Evolutionary conservation across 2,329 filamentous ascomycete species (phyloP).

Genomic region (Claviceps sp.): DNA sequence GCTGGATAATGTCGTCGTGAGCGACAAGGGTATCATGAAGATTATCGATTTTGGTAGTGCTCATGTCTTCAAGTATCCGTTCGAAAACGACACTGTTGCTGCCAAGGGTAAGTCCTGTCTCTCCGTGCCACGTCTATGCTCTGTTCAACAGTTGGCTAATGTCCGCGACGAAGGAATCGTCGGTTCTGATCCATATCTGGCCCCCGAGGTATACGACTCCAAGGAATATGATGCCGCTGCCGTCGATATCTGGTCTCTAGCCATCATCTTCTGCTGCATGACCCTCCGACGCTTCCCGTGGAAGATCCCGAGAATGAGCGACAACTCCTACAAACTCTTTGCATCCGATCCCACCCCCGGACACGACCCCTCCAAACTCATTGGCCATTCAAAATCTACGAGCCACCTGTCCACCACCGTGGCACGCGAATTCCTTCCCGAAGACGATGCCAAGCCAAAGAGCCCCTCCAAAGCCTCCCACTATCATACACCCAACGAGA

Average conservation of each 20-base stretch:
- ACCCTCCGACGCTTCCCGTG: slow-evolving; percentile 87
- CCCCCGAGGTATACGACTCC: slow-evolving; percentile 90
- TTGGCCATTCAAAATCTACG: slow-evolving; percentile 31
- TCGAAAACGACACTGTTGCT: slow-evolving; percentile 53
- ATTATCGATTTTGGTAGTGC: slow-evolving; percentile 98
- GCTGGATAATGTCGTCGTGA: slow-evolving; percentile 95
- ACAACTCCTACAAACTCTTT: slow-evolving; percentile 93
- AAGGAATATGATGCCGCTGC: slow-evolving; percentile 87
- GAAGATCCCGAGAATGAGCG: slow-evolving; percentile 83
- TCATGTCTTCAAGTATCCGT: slow-evolving; percentile 93
- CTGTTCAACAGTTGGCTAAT: slow-evolving; percentile 6
- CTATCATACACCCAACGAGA: not conserved
- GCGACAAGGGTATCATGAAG: slow-evolving; percentile 95
- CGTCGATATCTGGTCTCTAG: slow-evolving; percentile 94
- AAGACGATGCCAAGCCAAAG: slow-evolving; percentile 18
- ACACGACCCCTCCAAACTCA: slow-evolving; percentile 42
- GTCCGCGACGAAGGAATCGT: slow-evolving; percentile 39
- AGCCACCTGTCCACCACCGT: slow-evolving; percentile 27
- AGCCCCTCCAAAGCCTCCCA: slow-evolving; percentile 7
- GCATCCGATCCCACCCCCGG: slow-evolving; percentile 72
- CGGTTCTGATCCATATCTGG: slow-evolving; percentile 85
- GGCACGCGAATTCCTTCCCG: slow-evolving; percentile 25
- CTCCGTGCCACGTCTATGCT: not conserved
- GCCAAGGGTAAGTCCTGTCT: slow-evolving; percentile 21
- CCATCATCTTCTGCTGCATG: slow-evolving; percentile 99